These are phyloP conservation scores for Cyathus striatus DNA, from an alignment of 768 basidiomycete genomes.

Conservation along the genomic window DNA sequence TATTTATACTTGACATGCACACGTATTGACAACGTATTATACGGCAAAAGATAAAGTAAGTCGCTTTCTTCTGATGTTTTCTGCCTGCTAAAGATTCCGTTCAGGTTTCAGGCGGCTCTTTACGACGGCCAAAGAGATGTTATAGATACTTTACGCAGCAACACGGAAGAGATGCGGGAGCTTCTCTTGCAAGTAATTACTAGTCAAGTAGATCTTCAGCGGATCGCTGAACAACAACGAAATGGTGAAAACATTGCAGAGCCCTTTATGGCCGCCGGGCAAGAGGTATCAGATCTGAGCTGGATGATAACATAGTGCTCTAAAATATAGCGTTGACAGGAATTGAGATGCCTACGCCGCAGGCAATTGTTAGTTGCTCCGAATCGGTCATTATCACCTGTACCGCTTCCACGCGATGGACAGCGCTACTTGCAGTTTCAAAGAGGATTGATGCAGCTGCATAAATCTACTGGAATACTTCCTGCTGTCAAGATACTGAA, in stretches of 20 bases:
- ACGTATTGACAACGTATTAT: conserved; percentile 1
- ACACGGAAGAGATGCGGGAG: conserved; percentile 29
- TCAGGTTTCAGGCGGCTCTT: conserved; percentile 21
- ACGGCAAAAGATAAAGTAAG: conserved; percentile 17
- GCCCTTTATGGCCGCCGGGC: conserved; percentile 48
- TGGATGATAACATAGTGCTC: too few species aligned
- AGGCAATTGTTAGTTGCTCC: conserved; percentile 5
- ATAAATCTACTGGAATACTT: conserved; percentile 45
- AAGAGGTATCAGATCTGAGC: conserved; percentile 43
- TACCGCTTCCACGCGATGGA: conserved; percentile 15
- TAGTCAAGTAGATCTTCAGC: conserved; percentile 26
- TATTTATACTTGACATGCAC: conserved; percentile 1
- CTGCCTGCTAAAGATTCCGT: too few species aligned
- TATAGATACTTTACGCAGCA: conserved; percentile 16
- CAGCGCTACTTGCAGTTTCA: conserved; percentile 37
- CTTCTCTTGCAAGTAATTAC: conserved; percentile 35
- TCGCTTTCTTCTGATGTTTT: too few species aligned
- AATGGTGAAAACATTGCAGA: conserved; percentile 36
- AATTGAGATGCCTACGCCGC: conserved; percentile 14
- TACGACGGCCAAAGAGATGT: conserved; percentile 23
- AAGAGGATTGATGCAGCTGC: conserved; percentile 40
- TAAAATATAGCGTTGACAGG: too few species aligned
- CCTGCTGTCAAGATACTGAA: conserved; percentile 49
- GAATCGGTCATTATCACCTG: conserved; percentile 12
- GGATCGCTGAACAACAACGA: conserved; percentile 31